phyloP scores from a whole-genome alignment of 805 yeast species.

The Kockiozyma suomiensis region DNA sequence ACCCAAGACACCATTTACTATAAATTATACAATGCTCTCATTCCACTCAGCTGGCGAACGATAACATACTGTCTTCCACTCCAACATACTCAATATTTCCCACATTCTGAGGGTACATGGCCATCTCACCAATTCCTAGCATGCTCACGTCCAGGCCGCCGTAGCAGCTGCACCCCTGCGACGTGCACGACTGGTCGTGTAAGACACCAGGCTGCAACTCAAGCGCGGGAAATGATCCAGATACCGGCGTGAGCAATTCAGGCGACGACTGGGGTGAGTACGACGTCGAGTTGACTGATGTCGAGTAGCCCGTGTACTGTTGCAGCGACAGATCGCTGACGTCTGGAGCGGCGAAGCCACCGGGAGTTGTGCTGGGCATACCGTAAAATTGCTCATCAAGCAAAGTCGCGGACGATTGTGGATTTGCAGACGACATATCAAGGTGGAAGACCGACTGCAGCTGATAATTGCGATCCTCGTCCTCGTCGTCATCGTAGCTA shows the following conservation, averaged over 20 bases:
- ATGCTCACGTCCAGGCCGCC: background rate
- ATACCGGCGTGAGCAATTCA: constrained; percentile 22
- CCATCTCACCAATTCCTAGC: constrained; percentile 1
- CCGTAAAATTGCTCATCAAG: constrained; percentile 3
- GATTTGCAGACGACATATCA: background rate
- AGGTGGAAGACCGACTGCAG: constrained; percentile 3
- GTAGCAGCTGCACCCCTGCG: constrained; percentile 1
- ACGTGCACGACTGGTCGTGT: constrained; percentile 5
- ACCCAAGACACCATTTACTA: no score
- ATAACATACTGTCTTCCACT: no score
- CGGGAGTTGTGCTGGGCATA: background rate
- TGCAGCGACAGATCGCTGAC: constrained; percentile 8
- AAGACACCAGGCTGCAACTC: constrained; percentile 4
- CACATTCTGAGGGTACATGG: background rate
- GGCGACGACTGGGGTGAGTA: constrained; percentile 27
- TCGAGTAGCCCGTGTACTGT: constrained; percentile 6
- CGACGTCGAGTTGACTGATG: constrained; percentile 3
- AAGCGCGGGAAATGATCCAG: constrained; percentile 19
- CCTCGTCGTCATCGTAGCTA: background rate
- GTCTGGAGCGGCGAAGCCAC: background rate
- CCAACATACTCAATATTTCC: no score
- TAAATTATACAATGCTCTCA: no score
- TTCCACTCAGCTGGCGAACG: no score
- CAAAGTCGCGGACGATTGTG: background rate
- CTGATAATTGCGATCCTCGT: background rate